Conservation (phyloP, 306 rosid genomes). For the Corylus avellana region DNA sequence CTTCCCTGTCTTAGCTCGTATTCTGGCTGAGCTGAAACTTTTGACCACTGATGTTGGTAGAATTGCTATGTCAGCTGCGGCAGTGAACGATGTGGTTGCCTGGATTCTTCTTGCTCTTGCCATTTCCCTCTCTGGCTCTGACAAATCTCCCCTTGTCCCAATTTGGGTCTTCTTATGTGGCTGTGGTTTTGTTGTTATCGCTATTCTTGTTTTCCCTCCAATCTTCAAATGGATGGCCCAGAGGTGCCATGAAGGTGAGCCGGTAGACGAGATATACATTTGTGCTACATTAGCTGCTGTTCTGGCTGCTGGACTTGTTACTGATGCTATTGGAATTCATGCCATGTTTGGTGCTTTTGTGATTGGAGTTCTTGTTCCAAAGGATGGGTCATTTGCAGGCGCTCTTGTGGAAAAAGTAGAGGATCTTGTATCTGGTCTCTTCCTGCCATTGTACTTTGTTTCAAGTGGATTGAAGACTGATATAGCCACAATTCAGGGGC, state of each 20-base stretch:
- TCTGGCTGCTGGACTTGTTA: conserved; percentile 75
- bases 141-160: conserved; percentile 60
- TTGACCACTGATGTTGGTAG: conserved; percentile 76
- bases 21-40: conserved; percentile 85
- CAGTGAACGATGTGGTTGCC: conserved; percentile 86
- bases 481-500: conserved; percentile 71
- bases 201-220: conserved; percentile 49
- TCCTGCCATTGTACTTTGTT: conserved; percentile 79
- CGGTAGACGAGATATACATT: conserved; percentile 63
- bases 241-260: conserved; percentile 73
- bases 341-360: conserved; percentile 94
- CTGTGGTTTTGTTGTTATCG: conserved; percentile 49
- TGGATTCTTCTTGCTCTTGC: conserved; percentile 95
- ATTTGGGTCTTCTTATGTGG: conserved; percentile 81
- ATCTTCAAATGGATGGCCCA: conserved; percentile 63
- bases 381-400: conserved; percentile 69
- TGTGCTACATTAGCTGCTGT: conserved; percentile 69
- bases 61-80: conserved; percentile 94
- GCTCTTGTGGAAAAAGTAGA: conserved; percentile 83
- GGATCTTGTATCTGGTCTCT: conserved; percentile 85
- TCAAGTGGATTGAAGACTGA: conserved; percentile 91
- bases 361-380: conserved; percentile 71
- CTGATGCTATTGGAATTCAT: conserved; percentile 87
- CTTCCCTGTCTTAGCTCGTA: conserved; percentile 88
- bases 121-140: conserved; percentile 64